phyloP scores from a whole-genome alignment of 2,329 filamentous ascomycete genomes.

The Cryphonectria radicalis region DNA sequence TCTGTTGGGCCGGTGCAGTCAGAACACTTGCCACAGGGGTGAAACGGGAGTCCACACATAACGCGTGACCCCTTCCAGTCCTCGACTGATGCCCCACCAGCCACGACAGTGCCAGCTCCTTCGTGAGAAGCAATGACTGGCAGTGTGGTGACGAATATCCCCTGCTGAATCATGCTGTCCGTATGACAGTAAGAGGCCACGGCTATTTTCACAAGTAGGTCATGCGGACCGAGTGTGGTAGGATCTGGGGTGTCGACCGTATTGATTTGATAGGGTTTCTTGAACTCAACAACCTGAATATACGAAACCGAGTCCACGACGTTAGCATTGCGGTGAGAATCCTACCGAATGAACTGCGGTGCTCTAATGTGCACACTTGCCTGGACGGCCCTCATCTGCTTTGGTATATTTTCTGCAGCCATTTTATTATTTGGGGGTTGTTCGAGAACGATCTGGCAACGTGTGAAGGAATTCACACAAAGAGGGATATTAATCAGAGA shows the following conservation, averaged over 20 bases:
- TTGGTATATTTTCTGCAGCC: constrained; percentile 7
- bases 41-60: constrained; percentile 58
- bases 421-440: neutral
- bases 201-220: constrained; percentile 64
- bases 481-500: neutral
- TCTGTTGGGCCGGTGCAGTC: constrained; percentile 55
- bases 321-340: neutral
- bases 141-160: constrained; percentile 51
- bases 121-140: constrained; percentile 62
- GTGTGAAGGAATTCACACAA: neutral
- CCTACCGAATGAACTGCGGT: neutral
- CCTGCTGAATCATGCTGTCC: constrained; percentile 58
- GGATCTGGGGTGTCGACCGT: constrained; percentile 56
- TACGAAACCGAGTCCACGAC: neutral
- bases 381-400: constrained; percentile 27
- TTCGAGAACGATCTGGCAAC: neutral
- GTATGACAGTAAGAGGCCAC: constrained; percentile 67
- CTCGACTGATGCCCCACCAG: constrained; percentile 46
- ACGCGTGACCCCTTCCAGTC: constrained; percentile 58
- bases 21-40: constrained; percentile 56
- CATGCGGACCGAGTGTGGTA: constrained; percentile 48
- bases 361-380: neutral
- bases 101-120: constrained; percentile 58
- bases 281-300: constrained; percentile 45
- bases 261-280: constrained; percentile 59